Percentiles rank a stretch among this genome's conserved stretches.
These are phyloP conservation scores for Gossypium thurberi DNA, from an alignment of 345 rosid species.

Conservation along the genomic window DNA sequence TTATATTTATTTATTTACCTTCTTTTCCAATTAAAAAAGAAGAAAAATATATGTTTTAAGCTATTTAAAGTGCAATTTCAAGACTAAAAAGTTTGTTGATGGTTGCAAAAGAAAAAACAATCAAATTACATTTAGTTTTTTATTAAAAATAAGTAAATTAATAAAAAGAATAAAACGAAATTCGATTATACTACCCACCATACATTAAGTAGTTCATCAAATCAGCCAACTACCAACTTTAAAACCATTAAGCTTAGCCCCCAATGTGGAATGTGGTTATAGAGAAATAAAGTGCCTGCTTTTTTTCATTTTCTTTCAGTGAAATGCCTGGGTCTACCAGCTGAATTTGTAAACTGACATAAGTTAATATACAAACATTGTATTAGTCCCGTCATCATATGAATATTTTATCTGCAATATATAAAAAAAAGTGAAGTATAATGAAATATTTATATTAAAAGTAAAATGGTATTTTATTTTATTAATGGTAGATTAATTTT, in stretches of 20 bases:
- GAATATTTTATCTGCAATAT: neutral
- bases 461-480: no score
- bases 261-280: neutral
- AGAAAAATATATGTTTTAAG: no score
- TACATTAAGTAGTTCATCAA: slow-evolving; percentile 1
- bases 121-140: no score
- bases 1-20: no score
- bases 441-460: no score
- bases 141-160: no score
- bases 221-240: slow-evolving; percentile 4
- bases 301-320: neutral
- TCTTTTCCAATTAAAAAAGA: no score
- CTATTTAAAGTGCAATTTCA: neutral
- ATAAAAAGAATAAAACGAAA: no score
- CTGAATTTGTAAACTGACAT: neutral
- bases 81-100: neutral
- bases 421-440: no score
- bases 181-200: neutral
- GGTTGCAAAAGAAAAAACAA: neutral
- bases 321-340: neutral
- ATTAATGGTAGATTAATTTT: no score
- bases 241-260: neutral
- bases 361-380: neutral
- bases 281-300: neutral
- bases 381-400: neutral